These are phyloP conservation scores for Rubus idaeus DNA, from an alignment of 306 rosid species.

Conservation along the genomic window DNA sequence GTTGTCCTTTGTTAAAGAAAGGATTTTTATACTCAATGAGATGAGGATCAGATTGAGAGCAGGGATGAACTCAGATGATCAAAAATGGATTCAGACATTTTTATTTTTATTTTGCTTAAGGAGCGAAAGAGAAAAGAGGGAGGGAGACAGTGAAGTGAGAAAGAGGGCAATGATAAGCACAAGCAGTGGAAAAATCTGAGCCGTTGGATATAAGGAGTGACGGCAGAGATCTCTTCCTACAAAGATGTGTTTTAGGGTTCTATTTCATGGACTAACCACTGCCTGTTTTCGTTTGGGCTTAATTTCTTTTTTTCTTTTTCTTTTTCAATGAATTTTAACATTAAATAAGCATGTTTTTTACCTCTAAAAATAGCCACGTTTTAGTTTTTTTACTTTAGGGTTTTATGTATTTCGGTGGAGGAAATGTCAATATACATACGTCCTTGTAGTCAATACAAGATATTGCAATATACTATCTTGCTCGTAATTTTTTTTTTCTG, in stretches of 20 bases:
- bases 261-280: constrained; percentile 31
- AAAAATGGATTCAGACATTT: constrained; percentile 44
- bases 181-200: constrained; percentile 21
- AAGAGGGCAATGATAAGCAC: constrained; percentile 64
- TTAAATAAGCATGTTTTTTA: neutral
- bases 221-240: constrained; percentile 51
- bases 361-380: neutral
- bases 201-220: constrained; percentile 38
- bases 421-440: neutral
- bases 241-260: constrained; percentile 63
- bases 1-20: constrained; percentile 13
- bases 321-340: neutral
- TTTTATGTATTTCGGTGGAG: neutral
- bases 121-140: constrained; percentile 11
- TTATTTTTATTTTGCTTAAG: constrained; percentile 10
- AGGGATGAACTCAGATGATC: constrained; percentile 22
- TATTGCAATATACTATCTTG: neutral
- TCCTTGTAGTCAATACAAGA: neutral
- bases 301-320: neutral
- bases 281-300: constrained; percentile 9
- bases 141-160: constrained; percentile 41
- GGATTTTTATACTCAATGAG: constrained; percentile 19
- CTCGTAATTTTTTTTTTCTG: too few relatives aligned
- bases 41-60: constrained; percentile 32
- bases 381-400: neutral